These are phyloP conservation scores for Boletus pseudo-olivaceus DNA, from an alignment of 768 basidiomycete genomes.

Conservation along the genomic window DNA sequence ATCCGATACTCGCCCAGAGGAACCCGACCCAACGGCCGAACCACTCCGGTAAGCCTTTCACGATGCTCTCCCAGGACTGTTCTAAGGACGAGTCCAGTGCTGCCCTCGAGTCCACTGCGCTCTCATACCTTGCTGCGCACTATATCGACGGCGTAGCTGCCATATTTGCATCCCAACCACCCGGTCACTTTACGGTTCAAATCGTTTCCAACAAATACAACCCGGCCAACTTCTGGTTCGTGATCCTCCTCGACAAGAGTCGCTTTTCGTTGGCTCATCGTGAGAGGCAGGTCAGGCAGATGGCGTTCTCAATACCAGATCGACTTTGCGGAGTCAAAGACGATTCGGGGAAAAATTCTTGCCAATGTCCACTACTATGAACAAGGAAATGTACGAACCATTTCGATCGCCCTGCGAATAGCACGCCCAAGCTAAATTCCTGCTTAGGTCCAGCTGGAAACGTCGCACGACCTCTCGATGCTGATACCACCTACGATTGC, in stretches of 20 bases:
- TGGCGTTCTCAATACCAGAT: constrained; percentile 89
- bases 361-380: constrained; percentile 97
- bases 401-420: neutral
- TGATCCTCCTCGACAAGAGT: neutral
- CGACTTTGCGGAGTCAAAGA: constrained; percentile 54
- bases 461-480: constrained; percentile 65
- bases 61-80: neutral
- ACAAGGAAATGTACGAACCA: constrained; percentile 77
- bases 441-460: constrained; percentile 81
- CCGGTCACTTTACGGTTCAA: constrained; percentile 61
- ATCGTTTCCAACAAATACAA: constrained; percentile 97
- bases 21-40: constrained; percentile 64
- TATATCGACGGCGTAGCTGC: constrained; percentile 76
- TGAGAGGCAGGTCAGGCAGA: constrained; percentile 72
- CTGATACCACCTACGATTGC: constrained; percentile 56
- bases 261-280: neutral
- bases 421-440: neutral
- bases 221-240: constrained; percentile 85
- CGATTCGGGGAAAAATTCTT: constrained; percentile 67
- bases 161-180: constrained; percentile 56
- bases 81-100: constrained; percentile 39
- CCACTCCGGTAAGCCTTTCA: constrained; percentile 59
- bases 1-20: constrained; percentile 62
- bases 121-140: constrained; percentile 75
- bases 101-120: constrained; percentile 64